Conservation (phyloP, 2,329 filamentous ascomycete species). For the Colletotrichum sp. region DNA sequence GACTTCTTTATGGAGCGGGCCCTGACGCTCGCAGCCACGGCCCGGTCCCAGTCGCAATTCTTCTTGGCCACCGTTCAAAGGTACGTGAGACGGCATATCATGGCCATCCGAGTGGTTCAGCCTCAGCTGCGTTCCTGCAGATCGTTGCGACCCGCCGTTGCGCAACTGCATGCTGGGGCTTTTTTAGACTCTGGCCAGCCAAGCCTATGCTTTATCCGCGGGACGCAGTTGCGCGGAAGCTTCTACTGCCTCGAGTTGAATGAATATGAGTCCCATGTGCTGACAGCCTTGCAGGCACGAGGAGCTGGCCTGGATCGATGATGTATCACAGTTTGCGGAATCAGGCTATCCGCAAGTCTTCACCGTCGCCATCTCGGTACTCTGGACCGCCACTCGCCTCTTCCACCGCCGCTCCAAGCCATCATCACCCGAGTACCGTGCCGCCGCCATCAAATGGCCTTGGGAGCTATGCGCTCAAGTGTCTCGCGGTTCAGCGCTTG, state of each 20-base stretch:
- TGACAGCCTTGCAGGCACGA: slow-evolving; percentile 1
- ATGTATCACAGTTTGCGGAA: slow-evolving; percentile 41
- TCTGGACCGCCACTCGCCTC: slow-evolving; percentile 38
- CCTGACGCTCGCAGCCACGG: slow-evolving; percentile 1
- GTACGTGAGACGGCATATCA: not conserved
- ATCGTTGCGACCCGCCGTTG: not conserved
- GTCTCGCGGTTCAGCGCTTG: slow-evolving; percentile 42
- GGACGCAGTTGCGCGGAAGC: not conserved
- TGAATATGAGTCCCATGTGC: not conserved
- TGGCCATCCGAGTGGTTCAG: not conserved
- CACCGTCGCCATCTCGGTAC: slow-evolving; percentile 40
- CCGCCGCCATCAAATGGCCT: slow-evolving; percentile 43
- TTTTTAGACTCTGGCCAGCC: not conserved
- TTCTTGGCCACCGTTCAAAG: not conserved
- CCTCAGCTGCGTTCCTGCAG: not conserved
- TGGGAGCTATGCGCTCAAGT: slow-evolving; percentile 50
- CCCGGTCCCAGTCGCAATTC: not conserved
- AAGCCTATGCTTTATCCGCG: not conserved
- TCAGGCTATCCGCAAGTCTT: slow-evolving; percentile 45
- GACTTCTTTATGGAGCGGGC: slow-evolving; percentile 6
- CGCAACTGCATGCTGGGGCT: not conserved
- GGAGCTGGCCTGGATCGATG: slow-evolving; percentile 39
- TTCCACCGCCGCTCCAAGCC: slow-evolving; percentile 33
- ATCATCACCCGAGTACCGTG: slow-evolving; percentile 32
- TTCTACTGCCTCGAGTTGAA: not conserved